Conservation (phyloP, 306 rosid genomes). For the Medicago lupulina region DNA sequence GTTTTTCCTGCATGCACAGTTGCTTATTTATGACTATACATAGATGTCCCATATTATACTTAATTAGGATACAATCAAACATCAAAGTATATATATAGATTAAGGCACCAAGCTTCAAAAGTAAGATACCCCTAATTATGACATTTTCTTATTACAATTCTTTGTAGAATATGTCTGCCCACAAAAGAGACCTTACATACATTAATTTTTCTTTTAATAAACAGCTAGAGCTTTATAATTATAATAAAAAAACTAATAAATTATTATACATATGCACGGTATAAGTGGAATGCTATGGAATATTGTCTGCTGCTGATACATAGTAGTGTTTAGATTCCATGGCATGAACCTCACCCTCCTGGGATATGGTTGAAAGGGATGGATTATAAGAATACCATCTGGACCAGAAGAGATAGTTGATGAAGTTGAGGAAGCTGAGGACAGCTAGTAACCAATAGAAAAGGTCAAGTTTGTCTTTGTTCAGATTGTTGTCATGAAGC, state of each 20-base stretch:
- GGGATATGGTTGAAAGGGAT: constrained; percentile 45
- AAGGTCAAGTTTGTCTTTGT: constrained; percentile 86
- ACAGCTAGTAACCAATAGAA: constrained; percentile 83
- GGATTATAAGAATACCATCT: constrained; percentile 57
- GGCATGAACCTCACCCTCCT: neutral
- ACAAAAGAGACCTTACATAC: constrained; percentile 18
- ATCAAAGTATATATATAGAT: neutral
- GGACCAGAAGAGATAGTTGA: constrained; percentile 85
- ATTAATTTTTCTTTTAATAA: neutral
- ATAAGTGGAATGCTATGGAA: constrained; percentile 29
- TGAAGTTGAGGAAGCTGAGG: constrained; percentile 79
- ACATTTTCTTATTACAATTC: constrained; percentile 13
- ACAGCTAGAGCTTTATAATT: neutral
- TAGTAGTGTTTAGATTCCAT: constrained; percentile 28
- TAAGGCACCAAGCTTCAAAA: neutral
- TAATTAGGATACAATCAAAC: neutral
- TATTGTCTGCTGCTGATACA: constrained; percentile 35
- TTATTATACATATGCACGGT: neutral
- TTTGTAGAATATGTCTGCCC: constrained; percentile 15
- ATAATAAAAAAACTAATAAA: constrained; percentile 12
- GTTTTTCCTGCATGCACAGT: constrained; percentile 6
- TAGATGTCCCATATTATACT: neutral
- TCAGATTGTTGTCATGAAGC: constrained; percentile 75
- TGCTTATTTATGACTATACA: neutral
- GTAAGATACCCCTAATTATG: neutral